phyloP scores from a whole-genome alignment of 352 stramenopile species.

The Stephanocyclus meneghinianus region DNA sequence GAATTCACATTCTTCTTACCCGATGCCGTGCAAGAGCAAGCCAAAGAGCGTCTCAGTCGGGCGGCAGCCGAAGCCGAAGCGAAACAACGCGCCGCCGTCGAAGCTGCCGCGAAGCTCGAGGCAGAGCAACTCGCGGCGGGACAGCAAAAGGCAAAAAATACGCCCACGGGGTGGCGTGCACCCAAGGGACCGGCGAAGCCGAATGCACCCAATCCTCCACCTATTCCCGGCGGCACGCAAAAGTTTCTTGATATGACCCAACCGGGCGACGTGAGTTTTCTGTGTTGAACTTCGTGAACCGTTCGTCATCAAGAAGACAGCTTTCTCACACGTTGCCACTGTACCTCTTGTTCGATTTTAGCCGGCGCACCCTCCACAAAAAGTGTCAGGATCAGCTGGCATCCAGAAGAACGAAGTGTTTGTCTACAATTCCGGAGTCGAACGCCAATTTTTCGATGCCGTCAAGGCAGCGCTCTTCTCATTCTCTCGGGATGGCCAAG shows the following conservation, averaged over 20 bases:
- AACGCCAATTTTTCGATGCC: slow-evolving; percentile 84
- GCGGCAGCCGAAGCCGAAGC: slow-evolving; percentile 92
- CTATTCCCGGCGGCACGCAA: slow-evolving; percentile 29
- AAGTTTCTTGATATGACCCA: slow-evolving; percentile 82
- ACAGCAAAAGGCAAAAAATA: slow-evolving; percentile 17
- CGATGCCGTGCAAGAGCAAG: slow-evolving; percentile 97
- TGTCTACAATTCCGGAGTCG: slow-evolving; percentile 82
- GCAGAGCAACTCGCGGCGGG: slow-evolving; percentile 18
- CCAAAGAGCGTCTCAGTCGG: slow-evolving; percentile 90
- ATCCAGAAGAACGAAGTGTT: slow-evolving; percentile 51
- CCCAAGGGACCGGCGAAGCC: slow-evolving; percentile 3
- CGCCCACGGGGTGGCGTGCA: slow-evolving; percentile 43
- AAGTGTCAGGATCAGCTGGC: not conserved
- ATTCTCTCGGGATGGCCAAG: slow-evolving; percentile 77
- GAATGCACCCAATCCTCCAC: slow-evolving; percentile 4
- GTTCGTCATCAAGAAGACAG: too few relatives aligned
- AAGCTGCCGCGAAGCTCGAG: slow-evolving; percentile 44
- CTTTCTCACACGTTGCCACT: too few relatives aligned
- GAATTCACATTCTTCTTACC: slow-evolving; percentile 99
- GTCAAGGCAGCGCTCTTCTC: slow-evolving; percentile 75
- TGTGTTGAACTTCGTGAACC: not conserved
- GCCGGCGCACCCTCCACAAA: slow-evolving; percentile 13
- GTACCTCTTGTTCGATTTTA: not conserved
- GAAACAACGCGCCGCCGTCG: slow-evolving; percentile 67
- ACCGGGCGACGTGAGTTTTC: slow-evolving; percentile 42